phyloP scores from a whole-genome alignment of 805 yeast species.

The Pichia insulana region DNA sequence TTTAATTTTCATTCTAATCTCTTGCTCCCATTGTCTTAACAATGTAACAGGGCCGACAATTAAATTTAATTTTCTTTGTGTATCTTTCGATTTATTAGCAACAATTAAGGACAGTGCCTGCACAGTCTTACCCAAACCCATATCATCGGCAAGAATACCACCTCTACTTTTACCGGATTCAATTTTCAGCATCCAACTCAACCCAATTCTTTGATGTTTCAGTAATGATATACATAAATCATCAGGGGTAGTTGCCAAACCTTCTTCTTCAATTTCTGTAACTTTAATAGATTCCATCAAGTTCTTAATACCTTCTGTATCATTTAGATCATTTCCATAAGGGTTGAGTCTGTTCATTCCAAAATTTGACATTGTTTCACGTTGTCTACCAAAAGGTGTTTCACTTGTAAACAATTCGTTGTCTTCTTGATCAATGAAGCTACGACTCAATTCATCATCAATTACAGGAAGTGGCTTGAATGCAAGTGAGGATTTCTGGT shows the following conservation, averaged over 20 bases:
- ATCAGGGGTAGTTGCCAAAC: constrained; percentile 56
- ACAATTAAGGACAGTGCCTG: constrained; percentile 58
- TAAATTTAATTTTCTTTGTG: constrained; percentile 46
- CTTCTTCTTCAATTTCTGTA: constrained; percentile 40
- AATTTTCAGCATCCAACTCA: constrained; percentile 69
- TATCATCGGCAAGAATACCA: constrained; percentile 72
- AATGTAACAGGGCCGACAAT: constrained; percentile 90
- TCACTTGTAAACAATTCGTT: constrained; percentile 2
- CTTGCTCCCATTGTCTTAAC: constrained; percentile 78
- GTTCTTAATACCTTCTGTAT: constrained; percentile 17
- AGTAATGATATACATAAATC: constrained; percentile 39
- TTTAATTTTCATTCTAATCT: constrained; percentile 55
- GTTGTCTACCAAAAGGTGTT: neutral
- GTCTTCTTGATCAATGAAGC: neutral
- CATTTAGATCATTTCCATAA: constrained; percentile 11
- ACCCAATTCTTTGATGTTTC: constrained; percentile 74
- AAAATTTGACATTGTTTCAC: constrained; percentile 4
- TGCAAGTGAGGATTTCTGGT: too few species aligned
- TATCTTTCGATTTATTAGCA: constrained; percentile 29
- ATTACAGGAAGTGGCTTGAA: too few species aligned
- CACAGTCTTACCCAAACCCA: constrained; percentile 76
- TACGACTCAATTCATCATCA: too few species aligned
- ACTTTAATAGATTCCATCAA: constrained; percentile 37
- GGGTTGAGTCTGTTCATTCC: constrained; percentile 1
- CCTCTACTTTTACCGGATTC: constrained; percentile 56